phyloP scores from a whole-genome alignment of 2,329 filamentous ascomycete species.

The Pseudopyrenochaeta lycopersici region DNA sequence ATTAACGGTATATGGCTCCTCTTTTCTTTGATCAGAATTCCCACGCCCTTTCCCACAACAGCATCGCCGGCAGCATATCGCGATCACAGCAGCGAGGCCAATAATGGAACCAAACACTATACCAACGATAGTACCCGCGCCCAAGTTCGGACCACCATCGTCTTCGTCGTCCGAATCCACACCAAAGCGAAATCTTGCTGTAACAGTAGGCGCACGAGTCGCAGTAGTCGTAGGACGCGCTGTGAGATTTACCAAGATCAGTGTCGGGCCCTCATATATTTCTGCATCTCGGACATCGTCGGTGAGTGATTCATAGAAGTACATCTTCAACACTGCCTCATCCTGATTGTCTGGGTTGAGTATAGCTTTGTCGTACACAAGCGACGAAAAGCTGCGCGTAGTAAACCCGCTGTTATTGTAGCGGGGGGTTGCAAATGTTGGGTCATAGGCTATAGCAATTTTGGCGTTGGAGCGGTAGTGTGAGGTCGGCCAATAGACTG shows the following conservation, averaged over 20 bases:
- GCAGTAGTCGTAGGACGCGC: constrained; percentile 6
- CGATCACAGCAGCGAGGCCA: background rate
- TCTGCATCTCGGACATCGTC: background rate
- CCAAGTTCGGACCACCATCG: background rate
- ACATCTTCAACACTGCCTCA: constrained; percentile 12
- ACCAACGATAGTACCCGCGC: constrained; percentile 1
- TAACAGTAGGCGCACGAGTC: constrained; percentile 1
- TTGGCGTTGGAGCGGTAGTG: constrained; percentile 17
- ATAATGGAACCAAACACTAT: constrained; percentile 2
- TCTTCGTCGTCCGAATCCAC: background rate
- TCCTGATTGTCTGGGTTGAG: constrained; percentile 1
- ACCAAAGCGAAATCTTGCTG: background rate
- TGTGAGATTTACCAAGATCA: constrained; percentile 21
- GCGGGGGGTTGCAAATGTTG: background rate
- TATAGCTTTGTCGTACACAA: constrained; percentile 4
- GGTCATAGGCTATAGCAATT: constrained; percentile 11
- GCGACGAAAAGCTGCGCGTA: constrained; percentile 10
- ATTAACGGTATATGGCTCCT: constrained; percentile 1
- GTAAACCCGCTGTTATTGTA: constrained; percentile 10
- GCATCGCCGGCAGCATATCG: background rate
- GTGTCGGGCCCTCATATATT: constrained; percentile 16
- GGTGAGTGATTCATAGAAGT: constrained; percentile 5
- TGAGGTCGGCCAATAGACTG: constrained; percentile 20
- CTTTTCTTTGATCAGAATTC: background rate
- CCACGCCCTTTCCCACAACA: background rate